These are phyloP conservation scores for Pelargonium cotyledonis DNA, from an alignment of 441 rosid genomes.

Conservation along the genomic window DNA sequence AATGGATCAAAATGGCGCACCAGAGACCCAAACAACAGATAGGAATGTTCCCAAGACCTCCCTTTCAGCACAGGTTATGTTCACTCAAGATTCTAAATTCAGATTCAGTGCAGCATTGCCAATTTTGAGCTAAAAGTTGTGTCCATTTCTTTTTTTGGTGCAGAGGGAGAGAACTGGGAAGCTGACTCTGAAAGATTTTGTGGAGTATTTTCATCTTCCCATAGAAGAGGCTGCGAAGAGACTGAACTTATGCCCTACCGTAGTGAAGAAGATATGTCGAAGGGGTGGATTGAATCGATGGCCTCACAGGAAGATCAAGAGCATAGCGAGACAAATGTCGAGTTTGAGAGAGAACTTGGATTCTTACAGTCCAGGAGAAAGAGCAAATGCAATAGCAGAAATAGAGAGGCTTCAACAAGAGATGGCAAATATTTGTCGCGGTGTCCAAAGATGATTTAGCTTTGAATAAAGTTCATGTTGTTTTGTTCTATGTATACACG, in stretches of 20 bases:
- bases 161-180: conserved; percentile 57
- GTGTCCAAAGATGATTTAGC: neutral
- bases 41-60: conserved; percentile 17
- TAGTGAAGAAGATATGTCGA: conserved; percentile 23
- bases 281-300: conserved; percentile 17
- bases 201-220: conserved; percentile 19
- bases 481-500: too few relatives aligned
- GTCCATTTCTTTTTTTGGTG: conserved; percentile 12
- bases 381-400: neutral
- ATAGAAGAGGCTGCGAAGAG: conserved; percentile 16
- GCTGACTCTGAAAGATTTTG: conserved; percentile 39
- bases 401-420: neutral
- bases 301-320: conserved; percentile 24
- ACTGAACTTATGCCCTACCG: conserved; percentile 21
- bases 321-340: conserved; percentile 13
- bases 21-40: conserved; percentile 11
- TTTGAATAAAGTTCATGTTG: neutral
- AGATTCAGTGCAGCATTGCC: neutral
- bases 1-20: conserved; percentile 9
- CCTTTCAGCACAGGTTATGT: conserved; percentile 49
- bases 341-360: neutral
- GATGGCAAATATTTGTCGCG: neutral
- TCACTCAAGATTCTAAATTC: neutral
- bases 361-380: neutral
- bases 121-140: neutral